Evolutionary conservation across 2,329 filamentous ascomycete genomes (phyloP).

Genomic region (Penicillium sp.): DNA sequence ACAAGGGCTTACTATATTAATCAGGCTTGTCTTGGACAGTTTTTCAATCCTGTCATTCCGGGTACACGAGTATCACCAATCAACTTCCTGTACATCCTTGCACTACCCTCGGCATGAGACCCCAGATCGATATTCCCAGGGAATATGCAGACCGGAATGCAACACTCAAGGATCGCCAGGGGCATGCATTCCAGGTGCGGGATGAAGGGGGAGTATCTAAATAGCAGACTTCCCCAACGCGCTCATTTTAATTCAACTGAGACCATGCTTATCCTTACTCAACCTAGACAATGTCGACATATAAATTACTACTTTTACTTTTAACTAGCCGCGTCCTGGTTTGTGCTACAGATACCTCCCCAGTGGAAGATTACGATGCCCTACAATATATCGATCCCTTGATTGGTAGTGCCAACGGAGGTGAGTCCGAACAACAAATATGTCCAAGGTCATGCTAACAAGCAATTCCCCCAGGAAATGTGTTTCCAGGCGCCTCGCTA

Average conservation of each 20-base stretch:
- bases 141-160: not conserved
- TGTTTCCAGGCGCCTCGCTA: constrained; percentile 49
- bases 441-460: not conserved
- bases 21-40: not conserved
- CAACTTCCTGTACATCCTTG: not conserved
- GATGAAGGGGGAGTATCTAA: constrained; percentile 2
- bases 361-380: constrained; percentile 32
- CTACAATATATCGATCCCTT: constrained; percentile 44
- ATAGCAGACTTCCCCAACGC: not conserved
- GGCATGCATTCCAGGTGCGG: not conserved
- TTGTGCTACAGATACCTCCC: constrained; percentile 5
- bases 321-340: constrained; percentile 9
- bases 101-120: not conserved
- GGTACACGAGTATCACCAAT: not conserved
- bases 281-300: constrained; percentile 8
- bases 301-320: constrained; percentile 9
- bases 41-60: not conserved
- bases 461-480: constrained; percentile 38
- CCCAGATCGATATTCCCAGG: not conserved
- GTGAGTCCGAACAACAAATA: constrained; percentile 15
- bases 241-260: not conserved
- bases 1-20: not conserved
- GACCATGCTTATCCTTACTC: not conserved
- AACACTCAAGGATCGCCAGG: not conserved
- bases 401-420: constrained; percentile 47